These are phyloP conservation scores for Fusarium fracticaudum DNA, from an alignment of 2,329 filamentous ascomycete species.

Conservation along the genomic window DNA sequence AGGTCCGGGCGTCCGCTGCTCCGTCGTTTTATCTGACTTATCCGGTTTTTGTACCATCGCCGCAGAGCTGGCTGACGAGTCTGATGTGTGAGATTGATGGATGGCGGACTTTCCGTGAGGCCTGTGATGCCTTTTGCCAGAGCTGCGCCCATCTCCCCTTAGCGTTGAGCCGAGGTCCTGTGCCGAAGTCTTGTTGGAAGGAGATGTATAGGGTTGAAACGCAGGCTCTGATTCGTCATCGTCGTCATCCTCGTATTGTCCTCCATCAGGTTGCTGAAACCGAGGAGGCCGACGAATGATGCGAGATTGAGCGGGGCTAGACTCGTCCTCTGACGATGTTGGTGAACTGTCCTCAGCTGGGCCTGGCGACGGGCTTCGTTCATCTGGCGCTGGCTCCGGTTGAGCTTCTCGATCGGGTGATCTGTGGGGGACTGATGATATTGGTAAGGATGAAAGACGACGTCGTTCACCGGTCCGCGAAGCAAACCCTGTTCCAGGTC, in stretches of 20 bases:
- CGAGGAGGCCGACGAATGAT: constrained; percentile 69
- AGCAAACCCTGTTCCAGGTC: constrained; percentile 34
- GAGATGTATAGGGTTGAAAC: constrained; percentile 59
- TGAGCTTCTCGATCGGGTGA: constrained; percentile 36
- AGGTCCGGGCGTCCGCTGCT: constrained; percentile 53
- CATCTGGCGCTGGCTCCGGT: constrained; percentile 29
- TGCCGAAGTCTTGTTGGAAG: constrained; percentile 47
- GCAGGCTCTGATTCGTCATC: constrained; percentile 67
- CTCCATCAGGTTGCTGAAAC: constrained; percentile 54
- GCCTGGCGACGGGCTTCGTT: constrained; percentile 46
- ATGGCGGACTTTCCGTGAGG: constrained; percentile 47
- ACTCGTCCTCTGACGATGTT: constrained; percentile 59
- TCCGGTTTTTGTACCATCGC: constrained; percentile 49
- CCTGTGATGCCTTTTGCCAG: constrained; percentile 44
- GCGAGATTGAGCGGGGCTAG: constrained; percentile 65
- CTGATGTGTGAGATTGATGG: constrained; percentile 65
- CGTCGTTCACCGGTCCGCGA: constrained; percentile 45
- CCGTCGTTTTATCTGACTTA: constrained; percentile 43
- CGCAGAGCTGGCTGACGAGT: constrained; percentile 69
- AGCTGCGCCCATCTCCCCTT: constrained; percentile 54
- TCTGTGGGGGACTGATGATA: constrained; percentile 42
- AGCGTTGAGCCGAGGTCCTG: constrained; percentile 64
- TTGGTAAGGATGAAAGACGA: constrained; percentile 58
- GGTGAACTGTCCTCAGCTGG: constrained; percentile 51
- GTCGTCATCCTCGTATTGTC: constrained; percentile 59